Conservation (phyloP, 805 yeast species). For the Saccharomyces eubayanus region DNA sequence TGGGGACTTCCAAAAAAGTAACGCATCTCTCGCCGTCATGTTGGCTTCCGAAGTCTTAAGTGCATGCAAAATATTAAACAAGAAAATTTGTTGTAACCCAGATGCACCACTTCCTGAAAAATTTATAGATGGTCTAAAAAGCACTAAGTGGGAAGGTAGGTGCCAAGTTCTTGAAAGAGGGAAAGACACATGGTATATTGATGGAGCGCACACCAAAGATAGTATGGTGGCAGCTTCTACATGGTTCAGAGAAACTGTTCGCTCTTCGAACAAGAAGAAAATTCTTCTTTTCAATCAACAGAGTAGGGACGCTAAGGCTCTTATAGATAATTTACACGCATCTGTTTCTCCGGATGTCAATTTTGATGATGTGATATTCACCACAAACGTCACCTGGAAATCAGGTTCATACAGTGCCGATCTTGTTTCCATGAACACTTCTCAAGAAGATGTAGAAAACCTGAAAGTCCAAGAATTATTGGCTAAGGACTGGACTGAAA, state of each 20-base stretch:
- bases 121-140: conserved; percentile 51
- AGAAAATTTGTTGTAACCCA: conserved; percentile 9
- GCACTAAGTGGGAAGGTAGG: conserved; percentile 89
- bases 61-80: conserved; percentile 37
- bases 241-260: conserved; percentile 52
- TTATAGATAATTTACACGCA: conserved; percentile 47
- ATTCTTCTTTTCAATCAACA: conserved; percentile 89
- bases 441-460: conserved; percentile 69
- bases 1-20: conserved; percentile 76
- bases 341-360: conserved; percentile 34
- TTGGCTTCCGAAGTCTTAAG: conserved; percentile 55
- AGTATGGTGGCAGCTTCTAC: conserved; percentile 71
- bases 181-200: conserved; percentile 66
- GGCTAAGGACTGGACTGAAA: conserved; percentile 56
- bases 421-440: conserved; percentile 75
- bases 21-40: conserved; percentile 81
- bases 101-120: conserved; percentile 36
- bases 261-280: conserved; percentile 17
- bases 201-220: conserved; percentile 94
- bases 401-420: conserved; percentile 74
- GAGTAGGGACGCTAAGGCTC: conserved; percentile 69
- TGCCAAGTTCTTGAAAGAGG: conserved; percentile 60
- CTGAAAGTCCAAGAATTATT: conserved; percentile 71
- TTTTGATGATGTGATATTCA: conserved; percentile 74
- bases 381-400: conserved; percentile 89